Evolutionary conservation across 306 rosid genomes (phyloP), one percentile per base, ranked within the genome.

Genomic region (Rosa lucieae): DNA sequence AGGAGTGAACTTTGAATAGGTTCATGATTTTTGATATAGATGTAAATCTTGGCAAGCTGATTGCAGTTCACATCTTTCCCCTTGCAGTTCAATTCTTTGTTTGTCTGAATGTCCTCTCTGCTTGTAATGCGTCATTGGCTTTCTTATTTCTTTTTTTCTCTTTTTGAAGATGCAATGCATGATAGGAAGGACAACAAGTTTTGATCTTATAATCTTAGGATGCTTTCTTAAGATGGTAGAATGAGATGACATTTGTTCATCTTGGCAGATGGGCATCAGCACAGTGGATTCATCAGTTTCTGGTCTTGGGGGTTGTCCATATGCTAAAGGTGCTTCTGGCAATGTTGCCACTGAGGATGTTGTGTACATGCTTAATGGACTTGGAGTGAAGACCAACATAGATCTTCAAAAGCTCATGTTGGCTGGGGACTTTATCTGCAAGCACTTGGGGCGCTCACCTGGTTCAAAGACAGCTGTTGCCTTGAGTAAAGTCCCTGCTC

Each of bases 291-390:
- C 95, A 46, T 94, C 95, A 0, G 93, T 92, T 39, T 86, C 99
- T n/a, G 97, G 99, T 69, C 92, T 94, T 51, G 97, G 99, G 66
- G 99, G 97, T 23, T 94, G 99, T 70, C 99, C 99, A 42, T 92
- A 92, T 85, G 97, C 97, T 3, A 91, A 89, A 83, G 99, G 97
- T 66, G 99, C 97, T 73, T 81, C 97, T 63, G 97, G 99, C 48
- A 92, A 94, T 79, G 97, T 94, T 53, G 97, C 99, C 26, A 92
- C 94, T 6, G 97, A 94, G 86, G 99, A 94, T 87, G 97, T 94
- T 15, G 93, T 94, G 23, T 94, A 92, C 89, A 87, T 94, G 93
- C 86, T 94, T 70, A 86, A 87, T 79, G 97, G 99, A 70, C 75
- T 94, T 39, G 97, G 93, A 62, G 95, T 85, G 83, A 89, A 85